Percentiles rank a stretch among this genome's conserved stretches.
These are phyloP conservation scores for Pyrus communis DNA, from an alignment of 306 rosid species.

Conservation along the genomic window DNA sequence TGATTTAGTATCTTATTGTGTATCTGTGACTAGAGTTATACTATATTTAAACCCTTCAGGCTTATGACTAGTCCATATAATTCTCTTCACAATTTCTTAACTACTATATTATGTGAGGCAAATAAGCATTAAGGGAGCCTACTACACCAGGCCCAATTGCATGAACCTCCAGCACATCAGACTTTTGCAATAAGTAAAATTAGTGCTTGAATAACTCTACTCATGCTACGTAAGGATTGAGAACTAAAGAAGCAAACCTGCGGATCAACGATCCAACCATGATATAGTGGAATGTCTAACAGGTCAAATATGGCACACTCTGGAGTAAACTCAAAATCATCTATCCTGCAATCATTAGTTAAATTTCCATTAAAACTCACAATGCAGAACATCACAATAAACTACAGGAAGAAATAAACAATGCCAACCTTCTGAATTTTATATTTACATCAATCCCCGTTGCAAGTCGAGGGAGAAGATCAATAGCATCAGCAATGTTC, in stretches of 20 bases:
- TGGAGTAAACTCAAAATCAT: conserved; percentile 91
- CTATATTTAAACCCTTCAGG: background rate
- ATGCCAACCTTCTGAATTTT: conserved; percentile 70
- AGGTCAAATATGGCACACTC: conserved; percentile 98
- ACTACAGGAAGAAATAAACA: background rate
- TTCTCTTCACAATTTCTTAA: background rate
- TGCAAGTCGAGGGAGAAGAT: conserved; percentile 93
- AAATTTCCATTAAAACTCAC: conserved; percentile 21
- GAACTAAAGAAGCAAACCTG: conserved; percentile 50
- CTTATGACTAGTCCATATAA: background rate
- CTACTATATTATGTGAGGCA: background rate
- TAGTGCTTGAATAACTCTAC: background rate
- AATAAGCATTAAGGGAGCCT: background rate
- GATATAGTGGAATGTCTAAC: conserved; percentile 91
- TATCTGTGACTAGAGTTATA: background rate
- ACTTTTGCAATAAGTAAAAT: background rate
- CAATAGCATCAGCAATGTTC: conserved; percentile 97
- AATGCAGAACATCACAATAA: conserved; percentile 15
- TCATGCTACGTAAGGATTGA: conserved; percentile 6
- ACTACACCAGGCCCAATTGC: background rate
- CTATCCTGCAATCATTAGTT: conserved; percentile 54
- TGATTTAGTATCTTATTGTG: background rate
- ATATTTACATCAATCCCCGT: conserved; percentile 98
- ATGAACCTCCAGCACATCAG: background rate
- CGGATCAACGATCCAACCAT: conserved; percentile 97